phyloP scores from a whole-genome alignment of 1,284 basidiomycete species.

The Apiotrichum montevideense region DNA sequence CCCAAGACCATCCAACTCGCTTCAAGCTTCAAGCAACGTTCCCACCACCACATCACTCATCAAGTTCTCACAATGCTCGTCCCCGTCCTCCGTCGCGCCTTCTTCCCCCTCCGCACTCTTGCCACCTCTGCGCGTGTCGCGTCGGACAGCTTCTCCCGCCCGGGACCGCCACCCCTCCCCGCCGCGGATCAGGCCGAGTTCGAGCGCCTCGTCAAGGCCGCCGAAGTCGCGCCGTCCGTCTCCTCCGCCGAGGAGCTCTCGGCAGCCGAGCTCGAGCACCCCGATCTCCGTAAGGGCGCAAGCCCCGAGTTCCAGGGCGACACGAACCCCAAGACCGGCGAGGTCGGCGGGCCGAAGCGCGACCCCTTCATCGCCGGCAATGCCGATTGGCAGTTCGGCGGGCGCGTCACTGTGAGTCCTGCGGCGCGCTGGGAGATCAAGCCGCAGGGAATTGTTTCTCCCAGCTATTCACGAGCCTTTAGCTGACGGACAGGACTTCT shows the following conservation, averaged over 20 bases:
- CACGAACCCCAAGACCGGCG: slow-evolving; percentile 53
- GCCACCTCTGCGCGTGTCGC: neutral
- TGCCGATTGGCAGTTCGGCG: slow-evolving; percentile 46
- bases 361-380: slow-evolving; percentile 50
- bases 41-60: too few relatives aligned
- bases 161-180: slow-evolving; percentile 4
- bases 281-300: slow-evolving; percentile 48
- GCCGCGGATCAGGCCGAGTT: slow-evolving; percentile 46
- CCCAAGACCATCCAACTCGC: neutral
- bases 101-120: neutral
- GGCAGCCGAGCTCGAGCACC: slow-evolving; percentile 44
- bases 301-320: slow-evolving; percentile 53
- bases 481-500: too few relatives aligned
- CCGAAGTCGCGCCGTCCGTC: slow-evolving; percentile 22
- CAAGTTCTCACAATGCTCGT: neutral
- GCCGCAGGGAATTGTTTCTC: too few relatives aligned
- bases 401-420: slow-evolving; percentile 45
- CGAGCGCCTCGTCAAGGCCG: slow-evolving; percentile 41
- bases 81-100: neutral
- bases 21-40: neutral
- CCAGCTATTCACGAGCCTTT: too few relatives aligned
- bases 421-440: neutral
- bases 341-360: slow-evolving; percentile 54
- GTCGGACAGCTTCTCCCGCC: neutral
- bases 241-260: neutral